Base-by-base conservation (phyloP, 495 filamentous ascomycete species). In the Daldinia concentrica region DNA sequence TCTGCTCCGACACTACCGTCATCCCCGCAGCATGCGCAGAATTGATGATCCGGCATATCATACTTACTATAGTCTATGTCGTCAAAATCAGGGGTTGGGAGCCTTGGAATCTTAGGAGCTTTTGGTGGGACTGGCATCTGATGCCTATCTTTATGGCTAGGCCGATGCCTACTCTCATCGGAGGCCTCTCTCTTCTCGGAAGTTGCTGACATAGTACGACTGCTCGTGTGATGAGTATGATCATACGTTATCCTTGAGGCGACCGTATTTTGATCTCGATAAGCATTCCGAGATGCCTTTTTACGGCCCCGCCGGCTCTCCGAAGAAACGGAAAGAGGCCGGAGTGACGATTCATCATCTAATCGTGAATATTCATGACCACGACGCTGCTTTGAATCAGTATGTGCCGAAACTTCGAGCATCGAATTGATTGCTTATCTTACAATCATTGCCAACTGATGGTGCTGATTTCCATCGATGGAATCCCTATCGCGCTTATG, bases 21-120 rank as follows among this genome's bases (percentile, higher is more conserved):
- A 32, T 30, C n/a, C 14, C 43, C 39, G 34, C 76, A 77, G 27
- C 76, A 77, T 57, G 62, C 14, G 57, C 76, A 77, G 36, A 77
- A 77, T 22, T 58, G 39, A 56, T 64, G 43, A 22, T 22, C 22
- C 17, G 30, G 26, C 14, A 32, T 7, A 14, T 66, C 37, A 12
- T 51, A 19, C 27, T 57, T 29, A 54, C 39, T 55, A 48, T 32
- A 59, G 7, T 58, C 71, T 34, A 60, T 41, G 29, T 32, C 60
- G 43, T 75, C 73, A 22, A 77, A 63, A 57, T 77, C 73, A 4
- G 76, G 76, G 12, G 76, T 77, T n/a, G 76, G 71, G 9, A 77
- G 71, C 43, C 76, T 70, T 12, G 73, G 65, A 37, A 77, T 74
- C 30, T 56, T 57, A 6, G 76, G 76, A 17, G 76, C 71, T 19